Base-by-base conservation (phyloP, 2,329 filamentous ascomycete species). In the Colletotrichum tropicale region DNA sequence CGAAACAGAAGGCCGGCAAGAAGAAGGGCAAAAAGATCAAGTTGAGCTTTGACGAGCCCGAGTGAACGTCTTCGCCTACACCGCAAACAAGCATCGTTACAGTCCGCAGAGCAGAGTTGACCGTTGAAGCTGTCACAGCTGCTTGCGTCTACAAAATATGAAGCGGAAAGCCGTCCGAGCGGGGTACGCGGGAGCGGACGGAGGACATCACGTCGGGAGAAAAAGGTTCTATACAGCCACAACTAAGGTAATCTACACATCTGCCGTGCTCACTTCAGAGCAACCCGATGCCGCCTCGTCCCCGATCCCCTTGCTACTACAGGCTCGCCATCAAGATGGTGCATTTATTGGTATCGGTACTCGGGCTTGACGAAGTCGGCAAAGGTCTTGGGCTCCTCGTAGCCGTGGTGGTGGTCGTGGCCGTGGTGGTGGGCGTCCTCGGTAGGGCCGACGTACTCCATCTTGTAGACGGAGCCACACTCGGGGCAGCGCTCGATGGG, bases 381-480 rank as follows among this genome's bases (percentile, higher is more conserved):
- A 85, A 98, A 96, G 81, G 95, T 98, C 94, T 98, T 98, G 85
- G 96, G 95, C 88, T 98, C 95, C 86, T 93, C 92, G 85, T 92
- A 90, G 84, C 91, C 92, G 83, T 92, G 90, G 82, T 86, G 86
- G 84, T 89, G 86, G 84, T 90, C 92, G 83, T 92, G 90, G 82
- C 87, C 86, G 84, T 89, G 86, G 84, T 90, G 84, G 85, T 87
- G 82, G 78, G 81, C 80, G 78, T 96, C 93, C 79, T 97, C 94
- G 84, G 93, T 86, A 67, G 96, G 93, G 77, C 97, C 97, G 80
- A 98, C 88, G 87, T 98, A 99, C 85, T 98, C 94, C 95, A 98
- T 97, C 93, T 98, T 98, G 91, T 98, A 96, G 80, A 97, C 95
- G 86, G 93, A 95, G 81, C 97, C 97, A 88, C 97, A 99, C 91